Evolutionary conservation across 345 rosid genomes (phyloP).

Genomic region (Carallia pectinifolia): DNA sequence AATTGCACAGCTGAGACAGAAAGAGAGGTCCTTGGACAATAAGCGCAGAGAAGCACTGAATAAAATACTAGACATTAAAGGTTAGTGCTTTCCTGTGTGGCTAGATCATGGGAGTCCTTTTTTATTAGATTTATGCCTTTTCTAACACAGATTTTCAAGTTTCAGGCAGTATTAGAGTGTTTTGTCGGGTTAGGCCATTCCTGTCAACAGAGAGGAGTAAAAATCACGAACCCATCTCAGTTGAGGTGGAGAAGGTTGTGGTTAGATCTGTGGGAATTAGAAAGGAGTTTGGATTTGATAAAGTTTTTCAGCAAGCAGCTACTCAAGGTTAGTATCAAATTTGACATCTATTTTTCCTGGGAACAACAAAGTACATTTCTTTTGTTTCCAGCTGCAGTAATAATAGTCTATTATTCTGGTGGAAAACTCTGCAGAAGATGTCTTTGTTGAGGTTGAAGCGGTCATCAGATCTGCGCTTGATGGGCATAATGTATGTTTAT

Average conservation of each 20-base stretch:
- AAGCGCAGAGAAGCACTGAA: slow-evolving; percentile 63
- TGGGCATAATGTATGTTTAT: slow-evolving; percentile 82
- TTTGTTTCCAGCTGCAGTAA: slow-evolving; percentile 27
- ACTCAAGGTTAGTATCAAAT: slow-evolving; percentile 63
- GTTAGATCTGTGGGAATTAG: slow-evolving; percentile 51
- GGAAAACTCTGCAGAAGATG: slow-evolving; percentile 64
- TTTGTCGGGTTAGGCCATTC: slow-evolving; percentile 77
- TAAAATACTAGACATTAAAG: slow-evolving; percentile 74
- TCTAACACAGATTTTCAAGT: slow-evolving; percentile 16
- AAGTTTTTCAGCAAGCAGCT: slow-evolving; percentile 57
- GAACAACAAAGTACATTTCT: neutral
- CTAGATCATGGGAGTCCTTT: neutral
- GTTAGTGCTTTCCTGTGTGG: slow-evolving; percentile 27
- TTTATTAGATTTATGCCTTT: neutral
- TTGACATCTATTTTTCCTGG: neutral
- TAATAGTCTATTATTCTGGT: slow-evolving; percentile 36
- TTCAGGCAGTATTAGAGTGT: slow-evolving; percentile 83
- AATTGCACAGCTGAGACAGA: slow-evolving; percentile 49
- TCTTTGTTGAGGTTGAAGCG: slow-evolving; percentile 75
- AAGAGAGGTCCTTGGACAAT: slow-evolving; percentile 58
- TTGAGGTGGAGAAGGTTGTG: slow-evolving; percentile 42
- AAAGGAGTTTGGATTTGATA: slow-evolving; percentile 77
- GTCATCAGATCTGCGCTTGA: slow-evolving; percentile 86
- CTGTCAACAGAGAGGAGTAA: slow-evolving; percentile 42
- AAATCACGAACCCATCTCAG: slow-evolving; percentile 45